Percentiles rank a stretch among this genome's conserved stretches.
These are phyloP conservation scores for Sordariomycetes sp. DNA, from an alignment of 2,329 filamentous ascomycete genomes.

Conservation along the genomic window DNA sequence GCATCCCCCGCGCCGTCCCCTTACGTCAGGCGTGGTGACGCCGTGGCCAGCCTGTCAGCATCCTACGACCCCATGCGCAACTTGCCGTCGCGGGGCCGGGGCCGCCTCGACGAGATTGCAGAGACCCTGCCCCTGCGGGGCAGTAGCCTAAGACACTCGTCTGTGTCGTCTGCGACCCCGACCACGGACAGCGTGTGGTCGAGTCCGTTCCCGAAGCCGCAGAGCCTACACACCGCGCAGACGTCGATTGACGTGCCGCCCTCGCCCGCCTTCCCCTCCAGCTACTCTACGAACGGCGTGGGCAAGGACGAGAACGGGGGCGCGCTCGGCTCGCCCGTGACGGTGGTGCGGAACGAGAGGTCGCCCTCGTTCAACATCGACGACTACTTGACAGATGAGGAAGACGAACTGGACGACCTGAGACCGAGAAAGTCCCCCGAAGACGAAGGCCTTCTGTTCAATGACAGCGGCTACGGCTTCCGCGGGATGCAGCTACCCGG, in stretches of 20 bases:
- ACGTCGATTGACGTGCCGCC: constrained; percentile 27
- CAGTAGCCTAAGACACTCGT: constrained; percentile 27
- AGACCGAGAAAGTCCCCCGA: neutral
- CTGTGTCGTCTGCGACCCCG: constrained; percentile 29
- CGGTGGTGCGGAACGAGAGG: neutral
- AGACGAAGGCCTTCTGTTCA: constrained; percentile 26
- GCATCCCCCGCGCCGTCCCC: constrained; percentile 9
- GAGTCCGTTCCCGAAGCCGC: constrained; percentile 24
- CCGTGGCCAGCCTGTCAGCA: constrained; percentile 7
- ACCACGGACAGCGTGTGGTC: constrained; percentile 28
- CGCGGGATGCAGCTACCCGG: constrained; percentile 20
- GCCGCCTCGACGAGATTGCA: constrained; percentile 16
- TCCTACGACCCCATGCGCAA: constrained; percentile 12
- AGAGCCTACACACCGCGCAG: constrained; percentile 30
- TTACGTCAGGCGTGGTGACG: constrained; percentile 6
- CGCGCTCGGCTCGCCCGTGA: neutral
- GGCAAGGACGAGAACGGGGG: constrained; percentile 7
- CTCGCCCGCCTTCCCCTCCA: constrained; percentile 9
- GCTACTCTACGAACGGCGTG: constrained; percentile 8
- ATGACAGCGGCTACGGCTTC: constrained; percentile 21
- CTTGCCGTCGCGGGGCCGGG: constrained; percentile 11
- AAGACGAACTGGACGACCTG: constrained; percentile 14
- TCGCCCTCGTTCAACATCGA: constrained; percentile 21
- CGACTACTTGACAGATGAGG: constrained; percentile 24
- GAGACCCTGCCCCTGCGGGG: constrained; percentile 18